A percentile compares a stretch with the other conserved stretches of the same genome.
Evolutionary conservation across 352 stramenopile genomes (phyloP).

Genomic region (Pythium coloratum): DNA sequence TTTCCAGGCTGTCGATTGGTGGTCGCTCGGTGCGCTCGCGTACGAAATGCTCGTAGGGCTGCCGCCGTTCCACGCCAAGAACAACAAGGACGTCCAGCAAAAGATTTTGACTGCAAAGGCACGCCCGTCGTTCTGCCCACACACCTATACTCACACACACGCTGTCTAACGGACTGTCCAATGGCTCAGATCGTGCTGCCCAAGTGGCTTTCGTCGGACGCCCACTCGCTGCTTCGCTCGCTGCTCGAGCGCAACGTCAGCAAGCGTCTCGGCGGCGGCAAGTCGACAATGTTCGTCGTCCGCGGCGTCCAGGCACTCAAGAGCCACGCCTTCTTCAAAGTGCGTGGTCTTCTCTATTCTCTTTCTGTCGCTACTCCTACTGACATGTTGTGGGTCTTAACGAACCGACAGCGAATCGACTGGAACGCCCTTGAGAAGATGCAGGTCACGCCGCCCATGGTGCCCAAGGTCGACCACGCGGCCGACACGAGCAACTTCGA

Average conservation of each 20-base stretch:
- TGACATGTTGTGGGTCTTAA: too few relatives aligned
- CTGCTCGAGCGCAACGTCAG: conserved; percentile 96
- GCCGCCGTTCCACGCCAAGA: conserved; percentile 74
- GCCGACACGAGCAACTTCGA: conserved; percentile 95
- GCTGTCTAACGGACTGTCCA: too few relatives aligned
- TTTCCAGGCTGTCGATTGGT: conserved; percentile 77
- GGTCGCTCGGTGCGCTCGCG: conserved; percentile 76
- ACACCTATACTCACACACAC: too few relatives aligned
- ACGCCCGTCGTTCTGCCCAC: neutral
- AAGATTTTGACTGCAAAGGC: conserved; percentile 71
- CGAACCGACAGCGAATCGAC: conserved; percentile 76
- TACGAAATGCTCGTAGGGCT: conserved; percentile 83
- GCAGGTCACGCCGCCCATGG: conserved; percentile 87
- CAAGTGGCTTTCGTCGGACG: conserved; percentile 79
- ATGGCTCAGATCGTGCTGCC: conserved; percentile 58
- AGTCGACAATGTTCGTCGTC: conserved; percentile 98
- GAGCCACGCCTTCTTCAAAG: conserved; percentile 93
- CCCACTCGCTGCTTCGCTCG: conserved; percentile 94
- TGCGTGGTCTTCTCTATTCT: too few relatives aligned
- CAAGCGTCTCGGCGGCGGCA: conserved; percentile 92
- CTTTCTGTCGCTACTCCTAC: too few relatives aligned
- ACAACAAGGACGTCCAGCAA: conserved; percentile 63
- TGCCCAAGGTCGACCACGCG: conserved; percentile 86
- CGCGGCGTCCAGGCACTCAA: conserved; percentile 96
- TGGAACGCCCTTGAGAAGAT: conserved; percentile 93